Conservation (phyloP, 2,329 filamentous ascomycete species). For the Cordyceps javanica region DNA sequence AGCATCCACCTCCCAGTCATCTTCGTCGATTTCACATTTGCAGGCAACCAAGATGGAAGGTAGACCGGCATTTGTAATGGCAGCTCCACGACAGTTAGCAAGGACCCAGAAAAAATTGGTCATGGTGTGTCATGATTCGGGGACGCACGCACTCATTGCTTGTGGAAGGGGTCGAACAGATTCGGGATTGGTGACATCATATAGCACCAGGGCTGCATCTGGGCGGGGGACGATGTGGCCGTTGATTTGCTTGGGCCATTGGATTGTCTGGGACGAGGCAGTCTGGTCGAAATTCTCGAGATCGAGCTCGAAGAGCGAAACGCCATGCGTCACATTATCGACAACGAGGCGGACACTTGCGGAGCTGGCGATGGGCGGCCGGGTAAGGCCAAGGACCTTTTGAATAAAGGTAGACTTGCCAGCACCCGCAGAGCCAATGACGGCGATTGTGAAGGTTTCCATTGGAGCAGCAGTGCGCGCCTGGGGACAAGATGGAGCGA, state of each 20-base stretch:
- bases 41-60: constrained; percentile 79
- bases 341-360: constrained; percentile 53
- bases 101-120: background rate
- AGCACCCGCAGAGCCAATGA: constrained; percentile 60
- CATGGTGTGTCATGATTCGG: constrained; percentile 8
- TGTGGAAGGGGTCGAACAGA: constrained; percentile 70
- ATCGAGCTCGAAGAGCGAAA: constrained; percentile 60
- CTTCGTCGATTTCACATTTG: constrained; percentile 77
- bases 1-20: constrained; percentile 64
- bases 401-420: constrained; percentile 66
- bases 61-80: constrained; percentile 63
- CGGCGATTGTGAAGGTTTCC: constrained; percentile 58
- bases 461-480: constrained; percentile 33
- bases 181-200: constrained; percentile 75
- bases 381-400: constrained; percentile 49
- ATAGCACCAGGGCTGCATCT: constrained; percentile 78
- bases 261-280: constrained; percentile 45
- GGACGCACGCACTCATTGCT: constrained; percentile 70
- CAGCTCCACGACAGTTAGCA: constrained; percentile 45
- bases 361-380: constrained; percentile 46
- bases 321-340: constrained; percentile 50
- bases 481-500: constrained; percentile 15
- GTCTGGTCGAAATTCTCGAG: constrained; percentile 59
- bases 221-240: constrained; percentile 67
- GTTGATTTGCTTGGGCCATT: constrained; percentile 62